phyloP scores from a whole-genome alignment of 805 yeast species.

The Wickerhamomyces subpelliculosus region DNA sequence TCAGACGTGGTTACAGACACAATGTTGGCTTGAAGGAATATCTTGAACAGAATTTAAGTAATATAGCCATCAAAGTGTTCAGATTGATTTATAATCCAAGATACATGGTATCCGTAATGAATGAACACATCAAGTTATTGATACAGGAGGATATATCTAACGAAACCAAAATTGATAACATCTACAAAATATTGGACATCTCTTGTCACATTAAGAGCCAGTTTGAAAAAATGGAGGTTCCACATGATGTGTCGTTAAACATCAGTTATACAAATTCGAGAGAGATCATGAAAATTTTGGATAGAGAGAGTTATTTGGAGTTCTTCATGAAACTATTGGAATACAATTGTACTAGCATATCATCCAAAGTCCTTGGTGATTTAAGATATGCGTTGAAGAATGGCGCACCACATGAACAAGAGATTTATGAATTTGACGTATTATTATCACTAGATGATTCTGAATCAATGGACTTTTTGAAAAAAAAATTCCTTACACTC shows the following conservation, averaged over 20 bases:
- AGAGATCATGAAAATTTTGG: background rate
- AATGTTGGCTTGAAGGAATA: too few relatives aligned
- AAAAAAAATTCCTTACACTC: constrained; percentile 4
- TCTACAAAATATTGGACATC: too few relatives aligned
- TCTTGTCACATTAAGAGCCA: too few relatives aligned
- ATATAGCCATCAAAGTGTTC: too few relatives aligned
- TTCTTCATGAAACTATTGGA: background rate
- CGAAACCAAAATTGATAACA: too few relatives aligned
- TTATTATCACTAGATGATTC: constrained; percentile 2
- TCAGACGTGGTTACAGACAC: too few relatives aligned
- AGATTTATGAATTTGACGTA: constrained; percentile 5
- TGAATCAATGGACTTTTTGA: background rate
- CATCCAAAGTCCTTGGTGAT: background rate
- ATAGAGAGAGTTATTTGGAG: background rate
- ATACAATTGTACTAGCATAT: background rate
- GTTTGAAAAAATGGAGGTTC: background rate
- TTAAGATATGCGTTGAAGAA: constrained; percentile 4
- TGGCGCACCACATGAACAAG: constrained; percentile 2
- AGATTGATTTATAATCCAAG: too few relatives aligned
- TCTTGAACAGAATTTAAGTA: too few relatives aligned
- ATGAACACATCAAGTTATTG: too few relatives aligned
- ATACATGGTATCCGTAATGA: too few relatives aligned
- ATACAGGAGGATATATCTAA: too few relatives aligned
- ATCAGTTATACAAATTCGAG: background rate
- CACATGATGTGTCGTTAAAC: background rate